Evolutionary conservation across 1,284 basidiomycete species (phyloP).

Genomic region (Naganishia albida): DNA sequence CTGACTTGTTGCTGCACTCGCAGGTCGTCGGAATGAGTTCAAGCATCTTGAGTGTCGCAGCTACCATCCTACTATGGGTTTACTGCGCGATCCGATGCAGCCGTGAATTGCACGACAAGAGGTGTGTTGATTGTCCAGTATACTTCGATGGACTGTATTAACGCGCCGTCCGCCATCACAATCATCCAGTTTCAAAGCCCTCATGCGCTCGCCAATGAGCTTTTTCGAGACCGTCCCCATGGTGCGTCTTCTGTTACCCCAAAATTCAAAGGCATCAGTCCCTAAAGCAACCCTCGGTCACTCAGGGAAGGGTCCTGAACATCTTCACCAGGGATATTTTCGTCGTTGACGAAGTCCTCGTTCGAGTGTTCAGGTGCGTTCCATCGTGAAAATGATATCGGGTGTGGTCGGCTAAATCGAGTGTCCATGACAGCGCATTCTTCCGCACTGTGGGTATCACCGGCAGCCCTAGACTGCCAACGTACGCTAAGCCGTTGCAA

Average conservation of each 20-base stretch:
- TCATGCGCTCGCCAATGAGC: slow-evolving; percentile 77
- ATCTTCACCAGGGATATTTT: slow-evolving; percentile 91
- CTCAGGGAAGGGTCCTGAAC: slow-evolving; percentile 58
- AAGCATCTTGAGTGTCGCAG: slow-evolving; percentile 61
- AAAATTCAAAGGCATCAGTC: neutral
- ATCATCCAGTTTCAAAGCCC: slow-evolving; percentile 56
- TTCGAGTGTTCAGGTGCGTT: slow-evolving; percentile 64
- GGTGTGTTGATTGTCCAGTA: neutral
- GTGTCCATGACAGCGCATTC: neutral
- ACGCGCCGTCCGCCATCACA: no score
- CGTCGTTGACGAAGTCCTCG: slow-evolving; percentile 80
- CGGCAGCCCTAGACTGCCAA: neutral
- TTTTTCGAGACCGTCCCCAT: slow-evolving; percentile 83
- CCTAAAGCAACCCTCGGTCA: slow-evolving; percentile 56
- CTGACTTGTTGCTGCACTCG: neutral
- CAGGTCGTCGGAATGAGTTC: slow-evolving; percentile 58
- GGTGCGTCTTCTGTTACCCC: slow-evolving; percentile 55
- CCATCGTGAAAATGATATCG: slow-evolving; percentile 54
- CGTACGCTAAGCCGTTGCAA: neutral
- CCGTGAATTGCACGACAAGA: slow-evolving; percentile 68
- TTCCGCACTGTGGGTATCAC: slow-evolving; percentile 9
- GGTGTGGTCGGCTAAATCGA: slow-evolving; percentile 1
- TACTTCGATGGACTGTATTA: neutral
- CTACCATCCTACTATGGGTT: slow-evolving; percentile 72
- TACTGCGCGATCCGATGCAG: slow-evolving; percentile 76